A percentile compares a stretch with the other conserved stretches of the same genome.
Conservation (phyloP, 176 grass and related monocot genomes). For the Paspalum vaginatum region DNA sequence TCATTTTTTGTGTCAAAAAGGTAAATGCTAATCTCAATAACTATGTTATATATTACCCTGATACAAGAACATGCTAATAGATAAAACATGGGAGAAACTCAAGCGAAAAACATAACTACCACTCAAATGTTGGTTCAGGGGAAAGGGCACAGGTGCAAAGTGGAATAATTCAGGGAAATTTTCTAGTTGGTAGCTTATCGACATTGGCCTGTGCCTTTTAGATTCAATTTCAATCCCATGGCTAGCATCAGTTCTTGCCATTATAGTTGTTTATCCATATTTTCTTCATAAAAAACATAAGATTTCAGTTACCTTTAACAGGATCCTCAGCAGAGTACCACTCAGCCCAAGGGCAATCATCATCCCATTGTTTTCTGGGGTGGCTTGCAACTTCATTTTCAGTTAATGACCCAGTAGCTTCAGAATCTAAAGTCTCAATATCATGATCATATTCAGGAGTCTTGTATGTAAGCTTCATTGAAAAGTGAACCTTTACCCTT, state of each 20-base stretch:
- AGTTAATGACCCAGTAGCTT: constrained; percentile 56
- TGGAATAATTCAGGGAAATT: neutral
- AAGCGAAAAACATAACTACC: neutral
- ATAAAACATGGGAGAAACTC: constrained; percentile 9
- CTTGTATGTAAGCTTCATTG: constrained; percentile 95
- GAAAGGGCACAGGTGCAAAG: neutral
- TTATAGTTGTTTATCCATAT: neutral
- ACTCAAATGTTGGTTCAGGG: neutral
- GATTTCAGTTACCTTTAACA: constrained; percentile 66
- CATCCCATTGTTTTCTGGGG: constrained; percentile 84
- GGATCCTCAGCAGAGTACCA: constrained; percentile 99
- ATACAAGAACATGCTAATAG: neutral
- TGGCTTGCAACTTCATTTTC: constrained; percentile 60
- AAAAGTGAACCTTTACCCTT: constrained; percentile 80
- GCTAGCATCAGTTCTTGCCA: neutral
- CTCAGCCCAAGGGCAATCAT: constrained; percentile 96
- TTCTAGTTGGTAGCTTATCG: constrained; percentile 8
- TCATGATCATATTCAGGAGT: constrained; percentile 84
- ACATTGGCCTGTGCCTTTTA: constrained; percentile 8
- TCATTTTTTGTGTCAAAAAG: constrained; percentile 9
- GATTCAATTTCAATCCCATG: constrained; percentile 25
- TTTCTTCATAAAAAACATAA: constrained; percentile 11
- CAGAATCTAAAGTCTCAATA: constrained; percentile 56
- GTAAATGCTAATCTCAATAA: neutral
- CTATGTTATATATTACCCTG: neutral